These are phyloP conservation scores for Calonectria hongkongensis DNA, from an alignment of 2,329 filamentous ascomycete species.

Conservation along the genomic window DNA sequence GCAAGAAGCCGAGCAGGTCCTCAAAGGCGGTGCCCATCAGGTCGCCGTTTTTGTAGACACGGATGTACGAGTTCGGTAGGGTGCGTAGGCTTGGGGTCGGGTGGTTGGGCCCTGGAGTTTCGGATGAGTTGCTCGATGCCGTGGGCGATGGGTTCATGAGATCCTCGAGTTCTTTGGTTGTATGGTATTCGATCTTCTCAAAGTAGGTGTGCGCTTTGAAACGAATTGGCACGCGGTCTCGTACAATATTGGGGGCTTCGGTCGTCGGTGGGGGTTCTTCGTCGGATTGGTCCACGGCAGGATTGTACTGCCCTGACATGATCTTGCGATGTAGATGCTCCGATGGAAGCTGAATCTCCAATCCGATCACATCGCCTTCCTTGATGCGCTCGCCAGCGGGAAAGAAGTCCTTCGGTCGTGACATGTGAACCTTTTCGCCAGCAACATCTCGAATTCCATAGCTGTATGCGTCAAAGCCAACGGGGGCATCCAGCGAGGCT, in stretches of 20 bases:
- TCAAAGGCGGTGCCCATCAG: constrained; percentile 91
- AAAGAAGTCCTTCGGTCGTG: constrained; percentile 93
- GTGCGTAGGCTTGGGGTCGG: constrained; percentile 85
- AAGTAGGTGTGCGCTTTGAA: constrained; percentile 97
- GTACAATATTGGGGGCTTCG: constrained; percentile 87
- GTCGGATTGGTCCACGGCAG: constrained; percentile 82
- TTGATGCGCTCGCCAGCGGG: constrained; percentile 84
- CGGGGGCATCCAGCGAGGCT: constrained; percentile 87
- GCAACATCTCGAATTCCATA: constrained; percentile 93
- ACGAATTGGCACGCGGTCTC: constrained; percentile 94
- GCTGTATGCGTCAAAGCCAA: constrained; percentile 93
- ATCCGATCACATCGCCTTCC: constrained; percentile 94
- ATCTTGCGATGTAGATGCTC: constrained; percentile 91
- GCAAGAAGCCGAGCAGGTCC: constrained; percentile 91
- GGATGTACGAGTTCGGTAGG: constrained; percentile 89
- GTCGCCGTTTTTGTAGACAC: constrained; percentile 93
- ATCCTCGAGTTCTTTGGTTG: constrained; percentile 91
- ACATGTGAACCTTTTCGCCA: constrained; percentile 95
- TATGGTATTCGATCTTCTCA: constrained; percentile 92
- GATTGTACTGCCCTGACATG: constrained; percentile 90
- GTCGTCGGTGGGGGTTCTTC: constrained; percentile 72
- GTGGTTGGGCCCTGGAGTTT: constrained; percentile 83
- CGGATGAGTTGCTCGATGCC: constrained; percentile 67
- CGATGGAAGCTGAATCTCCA: constrained; percentile 93
- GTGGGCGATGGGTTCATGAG: constrained; percentile 81